Conservation (phyloP, 2,329 filamentous ascomycete genomes). For the Fusarium gaditjirri region DNA sequence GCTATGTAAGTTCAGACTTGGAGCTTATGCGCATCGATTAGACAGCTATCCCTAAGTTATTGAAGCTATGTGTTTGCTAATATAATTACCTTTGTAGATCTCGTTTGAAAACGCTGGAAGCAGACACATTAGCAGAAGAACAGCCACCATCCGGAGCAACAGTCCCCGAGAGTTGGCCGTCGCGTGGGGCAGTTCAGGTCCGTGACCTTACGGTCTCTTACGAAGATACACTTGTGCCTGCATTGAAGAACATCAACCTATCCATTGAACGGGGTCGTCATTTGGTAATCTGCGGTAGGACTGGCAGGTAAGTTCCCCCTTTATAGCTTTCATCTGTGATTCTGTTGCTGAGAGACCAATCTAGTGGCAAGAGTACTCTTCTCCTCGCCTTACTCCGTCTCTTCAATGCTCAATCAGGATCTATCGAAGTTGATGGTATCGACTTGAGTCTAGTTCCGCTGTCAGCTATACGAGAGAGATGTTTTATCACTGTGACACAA, state of each 20-base stretch:
- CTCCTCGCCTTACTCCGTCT: background rate
- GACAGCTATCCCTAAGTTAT: no score
- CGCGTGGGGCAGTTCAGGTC: background rate
- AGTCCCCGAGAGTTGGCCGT: background rate
- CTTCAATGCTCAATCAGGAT: background rate
- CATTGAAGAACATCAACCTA: background rate
- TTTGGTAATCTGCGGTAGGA: background rate
- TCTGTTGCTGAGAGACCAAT: background rate
- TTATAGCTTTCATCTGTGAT: fast-evolving
- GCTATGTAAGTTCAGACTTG: background rate
- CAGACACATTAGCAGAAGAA: background rate
- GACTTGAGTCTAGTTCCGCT: background rate
- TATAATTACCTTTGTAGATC: fast-evolving
- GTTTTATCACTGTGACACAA: background rate
- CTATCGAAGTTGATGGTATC: background rate
- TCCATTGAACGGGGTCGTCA: background rate
- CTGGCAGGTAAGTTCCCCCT: background rate
- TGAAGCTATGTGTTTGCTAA: fast-evolving
- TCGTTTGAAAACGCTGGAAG: background rate
- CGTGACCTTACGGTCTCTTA: background rate
- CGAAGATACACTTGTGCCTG: background rate
- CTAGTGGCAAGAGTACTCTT: background rate
- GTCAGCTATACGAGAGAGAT: background rate
- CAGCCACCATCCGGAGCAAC: fast-evolving
- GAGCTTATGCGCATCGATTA: no score